phyloP scores from a whole-genome alignment of 2,329 filamentous ascomycete species.

The Aspergillus texensis region DNA sequence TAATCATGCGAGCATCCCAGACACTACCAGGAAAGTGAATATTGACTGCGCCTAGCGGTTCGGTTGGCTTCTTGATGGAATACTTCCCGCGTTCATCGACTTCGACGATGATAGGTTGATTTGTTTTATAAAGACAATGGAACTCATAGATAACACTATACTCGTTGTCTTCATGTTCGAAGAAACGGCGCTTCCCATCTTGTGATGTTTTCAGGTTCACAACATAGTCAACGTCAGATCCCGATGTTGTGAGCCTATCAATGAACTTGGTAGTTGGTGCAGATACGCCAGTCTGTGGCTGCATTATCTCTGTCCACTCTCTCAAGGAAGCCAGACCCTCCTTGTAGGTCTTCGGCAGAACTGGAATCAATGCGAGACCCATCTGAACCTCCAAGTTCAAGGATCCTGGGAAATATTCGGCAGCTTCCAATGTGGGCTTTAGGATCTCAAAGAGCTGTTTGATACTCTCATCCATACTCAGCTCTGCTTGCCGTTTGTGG shows the following conservation, averaged over 20 bases:
- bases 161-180: slow-evolving; percentile 28
- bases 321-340: slow-evolving; percentile 21
- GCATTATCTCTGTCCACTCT: slow-evolving; percentile 38
- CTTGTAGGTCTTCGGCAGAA: slow-evolving; percentile 26
- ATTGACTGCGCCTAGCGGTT: slow-evolving; percentile 37
- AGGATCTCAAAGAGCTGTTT: slow-evolving; percentile 33
- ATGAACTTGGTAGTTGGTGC: slow-evolving; percentile 38
- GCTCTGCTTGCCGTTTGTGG: not conserved
- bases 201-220: slow-evolving; percentile 35
- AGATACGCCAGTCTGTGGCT: slow-evolving; percentile 28
- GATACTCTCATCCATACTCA: slow-evolving; percentile 12
- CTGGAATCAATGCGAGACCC: slow-evolving; percentile 37
- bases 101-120: slow-evolving; percentile 34
- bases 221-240: slow-evolving; percentile 43
- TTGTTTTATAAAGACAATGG: slow-evolving; percentile 37
- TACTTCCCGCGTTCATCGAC: slow-evolving; percentile 37
- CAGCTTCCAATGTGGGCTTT: slow-evolving; percentile 34
- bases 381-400: slow-evolving; percentile 41
- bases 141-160: slow-evolving; percentile 41
- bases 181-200: slow-evolving; percentile 25
- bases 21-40: slow-evolving; percentile 42
- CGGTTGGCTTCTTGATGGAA: slow-evolving; percentile 27
- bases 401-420: slow-evolving; percentile 37
- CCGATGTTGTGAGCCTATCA: slow-evolving; percentile 42
- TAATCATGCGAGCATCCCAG: slow-evolving; percentile 43